Base-by-base conservation (phyloP, 805 yeast genomes). In the Sugiyamaella floridensis region DNA sequence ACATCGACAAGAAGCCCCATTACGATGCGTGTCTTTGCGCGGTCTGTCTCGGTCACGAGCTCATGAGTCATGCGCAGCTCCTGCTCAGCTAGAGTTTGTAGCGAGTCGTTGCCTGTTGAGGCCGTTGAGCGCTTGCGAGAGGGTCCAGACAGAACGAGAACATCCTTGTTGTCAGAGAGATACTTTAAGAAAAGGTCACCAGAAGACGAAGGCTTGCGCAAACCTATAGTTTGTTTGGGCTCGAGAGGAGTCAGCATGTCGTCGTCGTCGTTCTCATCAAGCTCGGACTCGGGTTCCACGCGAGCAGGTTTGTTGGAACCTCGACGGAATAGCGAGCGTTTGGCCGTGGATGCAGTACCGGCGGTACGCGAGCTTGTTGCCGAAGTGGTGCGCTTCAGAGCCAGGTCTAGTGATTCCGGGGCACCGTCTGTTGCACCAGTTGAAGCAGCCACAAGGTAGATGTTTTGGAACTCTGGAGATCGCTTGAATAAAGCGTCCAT, bases 1-100 rank as follows among this genome's bases (percentile, higher is more conserved):
- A 59, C 52, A 43, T 60, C 63, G 12, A 76, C 70, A 4, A 79
- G 59, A 50, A 74, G 64, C 20, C 75, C 69, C 41, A 81, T 58
- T 10, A 81, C 72, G 32, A 79, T 63, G 16, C 69, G 75, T 58
- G 61, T 51, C 40, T 53, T 50, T n/a, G 46, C 52, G 15, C 52
- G 19, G 29, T 58, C 60, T 15, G 45, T 42, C 26, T 18, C 46
- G 45, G 41, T 51, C 22, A 50, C 19, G 37, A 32, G 37, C 37
- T 32, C 37, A 10, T 44, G 15, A n/a, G 22, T 12, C 37, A 32
- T 32, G 37, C 37, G 37, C 9, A 32, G 37, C 9, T 32, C 37
- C 9, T 32, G 37, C 37, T 32, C 37, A 14, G 37, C 37, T 3
- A 32, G 37, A 14, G n/a, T 32, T 11, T 32, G 37, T 28, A 45